Base-by-base conservation (phyloP, 2,329 filamentous ascomycete genomes). In the Exophiala bonariae region DNA sequence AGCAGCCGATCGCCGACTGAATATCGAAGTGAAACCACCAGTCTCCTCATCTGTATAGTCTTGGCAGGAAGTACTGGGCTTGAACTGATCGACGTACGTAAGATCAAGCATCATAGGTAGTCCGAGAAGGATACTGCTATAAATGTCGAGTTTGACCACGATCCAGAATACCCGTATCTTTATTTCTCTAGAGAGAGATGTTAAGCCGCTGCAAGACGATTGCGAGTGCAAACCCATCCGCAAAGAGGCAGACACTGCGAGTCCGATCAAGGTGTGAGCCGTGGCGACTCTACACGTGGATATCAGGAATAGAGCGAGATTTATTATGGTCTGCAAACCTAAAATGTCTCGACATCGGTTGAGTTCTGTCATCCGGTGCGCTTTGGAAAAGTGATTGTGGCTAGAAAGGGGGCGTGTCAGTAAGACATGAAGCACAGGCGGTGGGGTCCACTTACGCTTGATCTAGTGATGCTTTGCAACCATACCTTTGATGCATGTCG, bases 111-210 rank as follows among this genome's bases (percentile, higher is more conserved):
- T 38, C n/a, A 32, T 41, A 4, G 53, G 53, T 19, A 56, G 41
- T 20, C 53, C 53, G 2, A 56, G 41, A 19, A 51, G 45, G 18
- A 32, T 46, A 23, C 53, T 39, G 34, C 44, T 49, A 39, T 56
- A 56, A 14, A 56, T 49, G 32, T 56, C 53, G 6, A 54, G 50
- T 23, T 56, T 56, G 40, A 54, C 45, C 5, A 51, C 47, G 6
- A 47, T 46, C 53, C 53, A 56, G 17, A 56, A 56, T 5, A 49
- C 40, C 11, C 44, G 17, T 16, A 44, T 32, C 10, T 50, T 44
- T 14, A 50, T 33, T 17, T 43, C 31, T 19, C 45, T 41, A 19
- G 51, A 47, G 8, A 34, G 26, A 3, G 42, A 19, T 20, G 42
- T 38, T 2, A 55, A 20, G 4, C 35, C 35, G 6, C 49, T 50